Evolutionary conservation across 805 yeast genomes (phyloP), one percentile per base, ranked within the genome.

Genomic region (Candida suzukii): DNA sequence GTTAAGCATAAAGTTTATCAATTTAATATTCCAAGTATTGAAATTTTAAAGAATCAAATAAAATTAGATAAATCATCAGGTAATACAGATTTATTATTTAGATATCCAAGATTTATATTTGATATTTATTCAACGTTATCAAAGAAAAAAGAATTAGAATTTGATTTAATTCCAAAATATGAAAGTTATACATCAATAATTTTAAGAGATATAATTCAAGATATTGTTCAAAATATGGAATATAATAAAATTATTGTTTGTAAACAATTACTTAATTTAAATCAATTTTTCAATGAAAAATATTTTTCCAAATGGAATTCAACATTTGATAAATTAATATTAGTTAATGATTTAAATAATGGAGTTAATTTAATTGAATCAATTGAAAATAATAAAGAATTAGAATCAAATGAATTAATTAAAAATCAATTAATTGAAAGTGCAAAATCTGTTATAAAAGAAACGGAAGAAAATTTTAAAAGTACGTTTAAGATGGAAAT

Each of bases 401-500:
- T 57, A 37, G 58, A 57, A 16, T 44, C 56, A 37, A 58, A 57
- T 11, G 56, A 52, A 13, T 43, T 44, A 22, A 44, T 51, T 35
- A 59, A 54, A 31, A 32, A 35, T 2, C 48, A 56, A 24, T 54
- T 63, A 56, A 48, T 62, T 17, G 43, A 48, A 20, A 57, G 61
- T 16, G 60, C 63, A 0, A 63, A 65, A 36, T 66, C 63, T 20
- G 62, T 67, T 14, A 61, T 64, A 26, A 59, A 60, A 38, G 69
- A 71, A 37, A 64, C 67, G 46, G 60, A 64, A 17, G 57, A 60
- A 17, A 66, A 67, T 20, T 51, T 46, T 41, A 49, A 44, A 17
- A 76, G 95, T 1, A 88, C 96, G 0, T 88, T 86, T 84, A 93
- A 93, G 58, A 75, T 88, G 44, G 99, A 93, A 61, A 96, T 90